phyloP scores from a whole-genome alignment of 2,329 filamentous ascomycete genomes.

The Colletotrichum sp. region DNA sequence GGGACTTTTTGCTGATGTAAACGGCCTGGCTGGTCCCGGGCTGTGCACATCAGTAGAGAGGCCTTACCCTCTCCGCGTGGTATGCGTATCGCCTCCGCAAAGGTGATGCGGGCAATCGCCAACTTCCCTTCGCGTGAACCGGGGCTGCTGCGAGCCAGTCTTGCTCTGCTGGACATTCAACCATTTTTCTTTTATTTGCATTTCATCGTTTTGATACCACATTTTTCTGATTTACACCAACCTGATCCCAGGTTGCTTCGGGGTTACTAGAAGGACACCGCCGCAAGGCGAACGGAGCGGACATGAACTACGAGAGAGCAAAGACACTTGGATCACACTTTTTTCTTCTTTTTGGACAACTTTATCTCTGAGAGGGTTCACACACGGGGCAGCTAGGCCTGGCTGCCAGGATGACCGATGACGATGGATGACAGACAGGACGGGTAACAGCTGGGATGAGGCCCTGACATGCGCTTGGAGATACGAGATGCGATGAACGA shows the following conservation, averaged over 20 bases:
- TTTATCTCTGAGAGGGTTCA: not conserved
- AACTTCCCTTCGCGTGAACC: slow-evolving; percentile 20
- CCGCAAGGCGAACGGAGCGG: slow-evolving; percentile 41
- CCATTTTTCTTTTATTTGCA: slow-evolving; percentile 22
- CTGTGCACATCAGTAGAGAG: not conserved
- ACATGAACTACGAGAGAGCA: slow-evolving; percentile 21
- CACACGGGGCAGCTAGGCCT: slow-evolving; percentile 17
- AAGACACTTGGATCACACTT: slow-evolving; percentile 22
- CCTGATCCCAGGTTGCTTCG: slow-evolving; percentile 9
- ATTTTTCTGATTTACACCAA: slow-evolving; percentile 29
- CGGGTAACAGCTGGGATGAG: slow-evolving; percentile 24
- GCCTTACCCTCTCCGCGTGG: slow-evolving; percentile 22
- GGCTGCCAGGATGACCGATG: slow-evolving; percentile 22
- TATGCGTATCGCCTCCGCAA: slow-evolving; percentile 27
- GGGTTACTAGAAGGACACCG: slow-evolving; percentile 25
- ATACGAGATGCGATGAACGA: slow-evolving; percentile 19
- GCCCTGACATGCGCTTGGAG: slow-evolving; percentile 6
- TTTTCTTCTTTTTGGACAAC: slow-evolving; percentile 4
- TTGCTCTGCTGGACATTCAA: not conserved
- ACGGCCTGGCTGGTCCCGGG: slow-evolving; percentile 15
- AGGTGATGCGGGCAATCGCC: slow-evolving; percentile 43
- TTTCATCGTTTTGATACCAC: slow-evolving; percentile 25
- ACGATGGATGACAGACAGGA: slow-evolving; percentile 16
- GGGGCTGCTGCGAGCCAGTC: slow-evolving; percentile 13
- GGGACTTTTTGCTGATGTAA: slow-evolving; percentile 91